Evolutionary conservation across 495 filamentous ascomycete genomes (phyloP), one percentile per base, ranked within the genome.

Genomic region (Xylaria sp.): DNA sequence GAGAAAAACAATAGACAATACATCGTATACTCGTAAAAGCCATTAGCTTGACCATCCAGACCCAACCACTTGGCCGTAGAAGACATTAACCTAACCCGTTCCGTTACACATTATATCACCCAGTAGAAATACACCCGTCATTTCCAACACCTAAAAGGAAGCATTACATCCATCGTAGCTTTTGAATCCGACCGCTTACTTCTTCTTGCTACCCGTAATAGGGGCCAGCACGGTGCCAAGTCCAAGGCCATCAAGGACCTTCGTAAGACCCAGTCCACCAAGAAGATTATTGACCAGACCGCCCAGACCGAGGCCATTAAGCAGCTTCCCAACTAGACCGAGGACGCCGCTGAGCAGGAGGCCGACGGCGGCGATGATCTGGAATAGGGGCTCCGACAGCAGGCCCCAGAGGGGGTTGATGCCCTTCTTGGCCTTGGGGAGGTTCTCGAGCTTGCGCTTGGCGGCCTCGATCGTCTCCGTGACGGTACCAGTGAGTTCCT

Each of bases 341-440:
- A 98, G 83, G 9, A 98, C 95, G 77, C 95, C 95, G 35, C 84
- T 90, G 57, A 98, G 82, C 67, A 98, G 80, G 67, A 98, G 81
- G 12, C 95, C 95, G 17, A 98, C 95, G 19, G 92, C 95, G 7
- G 94, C 93, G 69, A 98, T 86, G 79, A 97, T 97, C 86, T 97
- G 94, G 87, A 94, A 93, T 26, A 97, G 84, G 19, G 94, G 94
- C 83, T 97, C 89, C 46, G 89, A 90, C 46, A 97, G 83, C 59
- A 97, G 81, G 46, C 85, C 91, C 93, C 94, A 94, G 40, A 97
- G 89, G 1, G 94, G 93, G 77, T 93, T 97, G 62, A 98, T 87
- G 81, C 93, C 89, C 86, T 97, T 97, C 90, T 97, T 96, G 31
- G 94, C 95, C 70, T 95, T 90, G 19, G 95, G 95, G 91, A 97